A percentile compares a stretch with the other conserved stretches of the same genome.
These are phyloP conservation scores for Cladosporium sp. DNA, from an alignment of 2,329 filamentous ascomycete species.

Conservation along the genomic window DNA sequence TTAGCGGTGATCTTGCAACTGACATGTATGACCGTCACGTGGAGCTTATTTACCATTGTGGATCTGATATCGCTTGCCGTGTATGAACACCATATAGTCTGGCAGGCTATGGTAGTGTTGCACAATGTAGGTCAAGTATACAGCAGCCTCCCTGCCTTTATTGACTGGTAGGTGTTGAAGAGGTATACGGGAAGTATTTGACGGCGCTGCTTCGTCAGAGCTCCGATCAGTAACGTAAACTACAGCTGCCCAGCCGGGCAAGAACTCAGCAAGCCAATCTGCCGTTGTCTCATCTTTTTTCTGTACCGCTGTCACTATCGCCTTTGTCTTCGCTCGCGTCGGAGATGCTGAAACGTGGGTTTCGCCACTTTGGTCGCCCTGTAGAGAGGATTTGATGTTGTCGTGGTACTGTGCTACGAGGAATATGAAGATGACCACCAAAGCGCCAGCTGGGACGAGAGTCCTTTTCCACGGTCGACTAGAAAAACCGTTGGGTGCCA, in stretches of 20 bases:
- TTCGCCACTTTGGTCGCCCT: too few relatives aligned
- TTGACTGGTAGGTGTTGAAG: slow-evolving; percentile 19
- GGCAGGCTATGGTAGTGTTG: slow-evolving; percentile 39
- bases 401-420: too few relatives aligned
- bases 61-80: neutral
- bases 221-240: slow-evolving; percentile 42
- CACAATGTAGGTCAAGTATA: slow-evolving; percentile 46
- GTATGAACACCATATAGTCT: neutral
- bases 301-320: neutral
- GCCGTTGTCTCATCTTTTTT: slow-evolving; percentile 14
- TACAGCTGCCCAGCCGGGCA: slow-evolving; percentile 46
- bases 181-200: neutral
- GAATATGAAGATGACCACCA: too few relatives aligned
- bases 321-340: neutral
- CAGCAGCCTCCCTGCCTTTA: slow-evolving; percentile 45
- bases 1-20: neutral
- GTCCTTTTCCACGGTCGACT: too few relatives aligned
- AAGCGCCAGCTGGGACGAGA: too few relatives aligned
- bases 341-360: too few relatives aligned
- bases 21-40: neutral
- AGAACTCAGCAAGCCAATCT: slow-evolving; percentile 41
- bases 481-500: too few relatives aligned
- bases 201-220: slow-evolving; percentile 20
- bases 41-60: neutral
- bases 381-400: too few relatives aligned